Evolutionary conservation across 441 rosid genomes (phyloP).

Genomic region (Cnidoscolus chayamansa): DNA sequence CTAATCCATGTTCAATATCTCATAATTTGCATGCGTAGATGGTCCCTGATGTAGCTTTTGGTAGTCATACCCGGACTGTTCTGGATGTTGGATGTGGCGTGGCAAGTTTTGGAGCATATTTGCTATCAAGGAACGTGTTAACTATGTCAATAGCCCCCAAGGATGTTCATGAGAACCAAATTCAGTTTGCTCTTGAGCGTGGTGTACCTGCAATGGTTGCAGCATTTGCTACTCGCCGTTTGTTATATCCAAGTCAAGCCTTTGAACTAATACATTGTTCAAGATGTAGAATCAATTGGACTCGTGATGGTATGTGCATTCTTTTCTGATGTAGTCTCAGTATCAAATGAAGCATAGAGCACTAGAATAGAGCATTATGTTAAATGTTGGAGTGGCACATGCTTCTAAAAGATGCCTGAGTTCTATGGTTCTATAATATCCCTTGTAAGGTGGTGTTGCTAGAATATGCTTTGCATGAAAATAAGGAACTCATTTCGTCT

Average conservation of each 20-base stretch:
- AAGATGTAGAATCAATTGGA: conserved; percentile 98
- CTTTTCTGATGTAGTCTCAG: background rate
- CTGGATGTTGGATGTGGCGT: conserved; percentile 97
- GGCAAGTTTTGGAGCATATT: conserved; percentile 98
- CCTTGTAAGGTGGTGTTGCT: too few species aligned
- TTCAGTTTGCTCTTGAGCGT: conserved; percentile 98
- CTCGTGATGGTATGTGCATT: conserved; percentile 76
- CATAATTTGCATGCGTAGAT: conserved; percentile 44
- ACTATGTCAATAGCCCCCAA: conserved; percentile 94
- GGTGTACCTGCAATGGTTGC: conserved; percentile 99
- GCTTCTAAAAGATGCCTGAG: too few species aligned
- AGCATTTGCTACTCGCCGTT: conserved; percentile 77
- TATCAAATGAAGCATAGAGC: background rate
- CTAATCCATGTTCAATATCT: conserved; percentile 24
- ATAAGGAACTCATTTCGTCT: too few species aligned
- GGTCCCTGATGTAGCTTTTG: conserved; percentile 78
- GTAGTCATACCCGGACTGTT: conserved; percentile 61
- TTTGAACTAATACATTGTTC: conserved; percentile 97
- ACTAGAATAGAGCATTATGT: too few species aligned
- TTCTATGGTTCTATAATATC: too few species aligned
- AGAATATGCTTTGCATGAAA: too few species aligned
- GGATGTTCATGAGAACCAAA: conserved; percentile 98
- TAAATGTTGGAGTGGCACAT: too few species aligned
- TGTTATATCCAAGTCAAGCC: conserved; percentile 92
- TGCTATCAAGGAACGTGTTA: conserved; percentile 64